Evolutionary conservation across 169 alveolate genomes (phyloP).

Genomic region (Plasmodium gonderi): DNA sequence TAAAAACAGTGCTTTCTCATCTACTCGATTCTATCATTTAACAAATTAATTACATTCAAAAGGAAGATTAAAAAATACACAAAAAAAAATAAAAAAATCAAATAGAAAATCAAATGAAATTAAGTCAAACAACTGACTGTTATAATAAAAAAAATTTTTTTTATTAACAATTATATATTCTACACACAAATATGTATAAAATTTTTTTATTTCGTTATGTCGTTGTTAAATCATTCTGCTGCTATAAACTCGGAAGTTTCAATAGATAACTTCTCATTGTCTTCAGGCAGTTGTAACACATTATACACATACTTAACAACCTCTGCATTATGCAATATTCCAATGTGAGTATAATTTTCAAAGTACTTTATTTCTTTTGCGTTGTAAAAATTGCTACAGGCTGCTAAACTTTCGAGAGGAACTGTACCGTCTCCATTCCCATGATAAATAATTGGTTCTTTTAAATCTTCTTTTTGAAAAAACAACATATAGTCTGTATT

Average conservation of each 20-base stretch:
- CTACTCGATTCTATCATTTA: background rate
- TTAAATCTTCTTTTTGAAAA: background rate
- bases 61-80: background rate
- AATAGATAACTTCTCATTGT: background rate
- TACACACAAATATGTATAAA: too few relatives aligned
- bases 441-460: slow-evolving; percentile 25
- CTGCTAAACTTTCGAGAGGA: slow-evolving; percentile 31
- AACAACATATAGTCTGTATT: slow-evolving; percentile 31
- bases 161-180: too few relatives aligned
- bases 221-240: too few relatives aligned
- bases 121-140: too few relatives aligned
- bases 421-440: slow-evolving; percentile 62
- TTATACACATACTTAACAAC: slow-evolving; percentile 30
- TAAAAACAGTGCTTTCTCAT: background rate
- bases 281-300: background rate
- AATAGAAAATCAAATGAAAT: too few relatives aligned
- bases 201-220: too few relatives aligned
- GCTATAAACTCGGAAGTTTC: too few relatives aligned
- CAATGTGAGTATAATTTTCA: slow-evolving; percentile 4
- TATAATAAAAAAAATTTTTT: too few relatives aligned
- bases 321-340: background rate
- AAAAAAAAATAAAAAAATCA: background rate
- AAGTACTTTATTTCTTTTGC: background rate
- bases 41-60: background rate
- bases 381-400: slow-evolving; percentile 23